Conservation (phyloP, 2,329 filamentous ascomycete genomes). For the Diaporthe destruens region DNA sequence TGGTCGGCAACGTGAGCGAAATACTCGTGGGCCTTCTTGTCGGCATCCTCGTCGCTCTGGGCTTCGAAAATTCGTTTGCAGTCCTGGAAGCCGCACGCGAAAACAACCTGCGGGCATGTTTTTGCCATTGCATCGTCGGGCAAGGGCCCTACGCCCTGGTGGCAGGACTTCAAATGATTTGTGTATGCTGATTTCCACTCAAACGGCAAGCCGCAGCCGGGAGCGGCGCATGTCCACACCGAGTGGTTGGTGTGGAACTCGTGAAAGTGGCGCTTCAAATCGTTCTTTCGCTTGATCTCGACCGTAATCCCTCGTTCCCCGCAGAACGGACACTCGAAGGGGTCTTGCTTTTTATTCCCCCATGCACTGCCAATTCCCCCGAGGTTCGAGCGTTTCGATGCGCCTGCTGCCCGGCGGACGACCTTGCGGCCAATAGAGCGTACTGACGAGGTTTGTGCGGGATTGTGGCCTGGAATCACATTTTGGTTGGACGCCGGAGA, state of each 20-base stretch:
- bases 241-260: slow-evolving; percentile 62
- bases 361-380: slow-evolving; percentile 41
- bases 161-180: slow-evolving; percentile 59
- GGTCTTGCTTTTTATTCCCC: slow-evolving; percentile 42
- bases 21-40: slow-evolving; percentile 58
- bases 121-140: slow-evolving; percentile 56
- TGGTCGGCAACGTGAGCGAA: slow-evolving; percentile 62
- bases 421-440: slow-evolving; percentile 41
- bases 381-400: slow-evolving; percentile 41
- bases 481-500: slow-evolving; percentile 41
- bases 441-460: slow-evolving; percentile 38
- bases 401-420: slow-evolving; percentile 40
- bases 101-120: slow-evolving; percentile 61
- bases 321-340: slow-evolving; percentile 54
- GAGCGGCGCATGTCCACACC: slow-evolving; percentile 60
- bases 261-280: slow-evolving; percentile 63
- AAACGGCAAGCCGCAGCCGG: slow-evolving; percentile 58
- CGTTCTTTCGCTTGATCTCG: slow-evolving; percentile 61
- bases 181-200: slow-evolving; percentile 64
- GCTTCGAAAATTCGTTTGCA: slow-evolving; percentile 61
- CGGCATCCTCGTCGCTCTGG: slow-evolving; percentile 54
- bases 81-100: slow-evolving; percentile 62
- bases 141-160: slow-evolving; percentile 53
- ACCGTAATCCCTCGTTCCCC: slow-evolving; percentile 55
- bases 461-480: slow-evolving; percentile 45